Percentiles rank a stretch among this genome's conserved stretches.
phyloP scores from a whole-genome alignment of 306 rosid genomes.

The Macrotyloma uniflorum region DNA sequence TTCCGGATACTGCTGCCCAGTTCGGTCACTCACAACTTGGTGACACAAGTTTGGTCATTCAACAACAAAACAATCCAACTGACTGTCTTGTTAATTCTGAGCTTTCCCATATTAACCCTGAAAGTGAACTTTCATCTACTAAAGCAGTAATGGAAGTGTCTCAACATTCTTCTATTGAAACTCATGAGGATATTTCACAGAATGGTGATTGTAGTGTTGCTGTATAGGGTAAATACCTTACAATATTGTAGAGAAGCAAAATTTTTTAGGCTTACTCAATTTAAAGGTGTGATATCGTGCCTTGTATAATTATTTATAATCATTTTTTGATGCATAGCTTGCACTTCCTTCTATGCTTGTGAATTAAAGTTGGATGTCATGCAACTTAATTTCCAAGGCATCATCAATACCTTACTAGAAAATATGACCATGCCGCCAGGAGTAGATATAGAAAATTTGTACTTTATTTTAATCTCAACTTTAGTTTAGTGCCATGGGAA shows the following conservation, averaged over 20 bases:
- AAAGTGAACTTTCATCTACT: slow-evolving; percentile 48
- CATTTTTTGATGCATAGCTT: slow-evolving; percentile 42
- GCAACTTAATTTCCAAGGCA: neutral
- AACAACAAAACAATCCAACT: slow-evolving; percentile 37
- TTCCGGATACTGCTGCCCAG: slow-evolving; percentile 42
- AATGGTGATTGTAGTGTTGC: slow-evolving; percentile 72
- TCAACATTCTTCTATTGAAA: slow-evolving; percentile 64
- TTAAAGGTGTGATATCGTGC: slow-evolving; percentile 31
- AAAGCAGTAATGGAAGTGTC: slow-evolving; percentile 54
- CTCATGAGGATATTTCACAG: slow-evolving; percentile 64
- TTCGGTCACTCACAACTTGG: slow-evolving; percentile 37
- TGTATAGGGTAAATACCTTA: slow-evolving; percentile 52
- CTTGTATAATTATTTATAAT: slow-evolving; percentile 48
- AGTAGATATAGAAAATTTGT: neutral
- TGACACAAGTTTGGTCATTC: slow-evolving; percentile 32
- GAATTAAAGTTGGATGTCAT: neutral
- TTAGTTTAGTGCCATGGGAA: slow-evolving; percentile 5
- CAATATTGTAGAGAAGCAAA: slow-evolving; percentile 54
- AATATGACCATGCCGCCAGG: neutral
- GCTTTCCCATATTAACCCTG: slow-evolving; percentile 47
- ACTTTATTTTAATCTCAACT: neutral
- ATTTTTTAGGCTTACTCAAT: slow-evolving; percentile 37
- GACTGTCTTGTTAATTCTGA: slow-evolving; percentile 45
- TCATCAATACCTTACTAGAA: neutral
- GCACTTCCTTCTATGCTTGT: slow-evolving; percentile 28